Evolutionary conservation across 306 rosid genomes (phyloP), one percentile per base, ranked within the genome.

Genomic region (Pyrus communis): DNA sequence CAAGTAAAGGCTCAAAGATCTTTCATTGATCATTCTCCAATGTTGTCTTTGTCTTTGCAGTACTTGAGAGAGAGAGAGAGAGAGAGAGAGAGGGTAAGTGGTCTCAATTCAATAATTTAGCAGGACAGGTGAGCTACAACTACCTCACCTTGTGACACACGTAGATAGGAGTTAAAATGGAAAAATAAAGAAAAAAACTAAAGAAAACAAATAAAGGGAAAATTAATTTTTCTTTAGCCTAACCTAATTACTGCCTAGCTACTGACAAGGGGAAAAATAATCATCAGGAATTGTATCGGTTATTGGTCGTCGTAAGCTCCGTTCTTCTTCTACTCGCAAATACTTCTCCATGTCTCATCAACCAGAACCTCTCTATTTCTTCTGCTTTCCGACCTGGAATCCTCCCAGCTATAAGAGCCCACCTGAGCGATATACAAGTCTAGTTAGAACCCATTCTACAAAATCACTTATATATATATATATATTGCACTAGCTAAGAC

Each of bases 321-420:
- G 63, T 66, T 63, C 76, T 77, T 75, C 80, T 78, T 75, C 71
- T 82, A 52, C 69, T 75, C n/a, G 88, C 88, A 83, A 82, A 87
- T 51, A 68, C 80, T 58, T 85, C 77, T 49, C 81, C 88, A 23
- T 87, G 82, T 66, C 75, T 87, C 91, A 87, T 87, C 35, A 87
- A 78, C 91, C 91, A 87, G 84, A 82, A 87, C 75, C 88, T 85
- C 82, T 87, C 91, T 46, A 87, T 82, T 78, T 87, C 91, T 78
- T 87, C 91, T 1, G 88, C 82, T 73, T 85, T 85, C 18, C 91
- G 75, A 28, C 91, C 91, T 4, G 88, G 91, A 75, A 87, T 68
- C 61, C 91, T 75, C 10, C 88, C 91, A 2, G 91, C 88, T 60
- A 87, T 87, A 7, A 87, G 82, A 31, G 21, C 81, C 91, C 91